Base-by-base conservation (phyloP, 1,139 yeast species). In the Yarrowia galli region DNA sequence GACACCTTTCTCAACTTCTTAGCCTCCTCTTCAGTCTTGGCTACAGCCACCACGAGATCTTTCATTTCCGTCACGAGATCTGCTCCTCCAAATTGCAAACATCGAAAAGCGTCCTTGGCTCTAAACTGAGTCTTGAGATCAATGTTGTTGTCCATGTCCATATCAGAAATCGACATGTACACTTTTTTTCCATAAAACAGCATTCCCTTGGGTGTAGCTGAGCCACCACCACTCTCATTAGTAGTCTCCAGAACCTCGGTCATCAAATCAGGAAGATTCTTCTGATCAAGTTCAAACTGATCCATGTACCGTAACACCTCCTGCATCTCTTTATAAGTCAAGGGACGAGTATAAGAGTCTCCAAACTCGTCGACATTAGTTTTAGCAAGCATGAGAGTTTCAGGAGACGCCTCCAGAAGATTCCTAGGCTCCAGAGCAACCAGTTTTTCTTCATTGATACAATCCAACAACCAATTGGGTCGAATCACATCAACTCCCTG, bases 381-480 rank as follows among this genome's bases (percentile, higher is more conserved):
- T n/a, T 68, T 66, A 2, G 74, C 72, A 1, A 48, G 43, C 3
- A 63, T 66, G 12, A 68, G 18, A 3, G 73, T 71, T 16, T 67
- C 53, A 23, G 54, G 1, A 25, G 64, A 78, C 2, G 79, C 84
- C 48, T 70, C 70, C 60, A 84, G 82, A 46, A 89, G 78, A 73
- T 90, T 87, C 12, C 77, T 74, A 0, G 91, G 89, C 72, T 91
- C 97, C 13, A 89, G 72, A 0, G 83, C 84, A 0, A 91, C 76
- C 2, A 87, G 68, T 1, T 74, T 70, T 0, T 77, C 73, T 23
- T 80, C 76, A 16, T 77, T 73, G 3, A 91, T 78, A 72, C 96
- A 87, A 71, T 90, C 92, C 60, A 86, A 79, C 9, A 92, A 76
- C 97, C 97, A 95, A 22, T 77, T 77, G 0, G 96, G 93, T 67